A percentile compares a stretch with the other conserved stretches of the same genome.
These are phyloP conservation scores for Henckelia pumila DNA, from an alignment of 257 asterid genomes.

Conservation along the genomic window DNA sequence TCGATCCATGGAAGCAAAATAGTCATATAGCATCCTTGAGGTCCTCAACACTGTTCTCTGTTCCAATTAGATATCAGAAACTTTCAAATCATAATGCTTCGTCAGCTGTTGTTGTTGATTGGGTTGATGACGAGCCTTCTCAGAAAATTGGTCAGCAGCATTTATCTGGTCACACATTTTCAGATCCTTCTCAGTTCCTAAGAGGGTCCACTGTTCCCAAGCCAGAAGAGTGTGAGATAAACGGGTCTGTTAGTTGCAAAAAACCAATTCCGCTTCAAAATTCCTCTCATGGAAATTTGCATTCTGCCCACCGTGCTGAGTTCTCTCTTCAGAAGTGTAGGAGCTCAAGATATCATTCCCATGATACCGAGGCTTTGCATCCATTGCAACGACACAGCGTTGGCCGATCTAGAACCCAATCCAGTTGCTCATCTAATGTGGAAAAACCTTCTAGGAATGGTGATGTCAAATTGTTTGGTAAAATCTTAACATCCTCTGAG, in stretches of 20 bases:
- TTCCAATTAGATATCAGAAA: constrained; percentile 45
- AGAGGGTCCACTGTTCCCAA: constrained; percentile 48
- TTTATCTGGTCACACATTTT: constrained; percentile 31
- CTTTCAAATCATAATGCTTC: constrained; percentile 22
- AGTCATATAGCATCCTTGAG: constrained; percentile 33
- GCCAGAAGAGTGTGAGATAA: constrained; percentile 38
- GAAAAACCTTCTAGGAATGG: constrained; percentile 67
- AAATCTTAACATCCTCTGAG: constrained; percentile 62
- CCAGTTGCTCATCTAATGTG: constrained; percentile 45
- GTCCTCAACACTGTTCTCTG: constrained; percentile 40
- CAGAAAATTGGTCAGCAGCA: constrained; percentile 35
- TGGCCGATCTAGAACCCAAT: constrained; percentile 32
- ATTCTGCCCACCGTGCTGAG: constrained; percentile 29
- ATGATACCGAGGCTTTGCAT: constrained; percentile 32
- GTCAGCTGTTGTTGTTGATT: constrained; percentile 32
- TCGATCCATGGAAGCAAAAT: constrained; percentile 32
- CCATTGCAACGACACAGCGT: constrained; percentile 35
- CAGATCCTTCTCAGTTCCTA: constrained; percentile 43
- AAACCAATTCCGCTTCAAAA: constrained; percentile 36
- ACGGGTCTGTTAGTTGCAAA: constrained; percentile 39
- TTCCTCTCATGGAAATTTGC: constrained; percentile 33
- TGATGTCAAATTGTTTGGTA: constrained; percentile 89
- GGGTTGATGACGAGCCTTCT: constrained; percentile 30
- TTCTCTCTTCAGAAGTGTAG: constrained; percentile 54
- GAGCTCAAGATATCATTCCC: constrained; percentile 37